phyloP scores from a whole-genome alignment of 768 basidiomycete species.

The Suillus subaureus region DNA sequence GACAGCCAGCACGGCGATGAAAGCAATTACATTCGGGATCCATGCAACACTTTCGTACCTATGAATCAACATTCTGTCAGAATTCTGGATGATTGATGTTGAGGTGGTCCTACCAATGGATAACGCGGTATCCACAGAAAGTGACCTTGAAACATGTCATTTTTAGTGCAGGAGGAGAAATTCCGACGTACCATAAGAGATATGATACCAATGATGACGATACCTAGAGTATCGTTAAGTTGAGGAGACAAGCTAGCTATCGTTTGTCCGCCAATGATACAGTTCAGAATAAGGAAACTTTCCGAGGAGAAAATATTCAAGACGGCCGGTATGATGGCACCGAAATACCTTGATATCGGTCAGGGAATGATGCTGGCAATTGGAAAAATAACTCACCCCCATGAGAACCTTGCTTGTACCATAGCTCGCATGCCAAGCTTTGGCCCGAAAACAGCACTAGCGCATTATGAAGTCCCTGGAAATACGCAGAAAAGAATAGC shows the following conservation, averaged over 20 bases:
- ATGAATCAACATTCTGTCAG: background rate
- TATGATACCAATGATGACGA: background rate
- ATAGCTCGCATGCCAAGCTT: background rate
- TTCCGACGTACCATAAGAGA: background rate
- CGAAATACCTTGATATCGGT: background rate
- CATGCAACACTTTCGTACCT: background rate
- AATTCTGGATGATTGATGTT: background rate
- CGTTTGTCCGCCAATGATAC: background rate
- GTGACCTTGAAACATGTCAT: background rate
- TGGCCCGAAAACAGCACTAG: background rate
- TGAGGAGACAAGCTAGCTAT: background rate
- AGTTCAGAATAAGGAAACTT: background rate
- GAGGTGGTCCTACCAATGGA: background rate
- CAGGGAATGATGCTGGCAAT: background rate
- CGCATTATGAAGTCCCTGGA: background rate
- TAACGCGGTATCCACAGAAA: background rate
- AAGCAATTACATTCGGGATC: background rate
- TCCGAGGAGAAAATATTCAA: background rate
- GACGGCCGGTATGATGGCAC: background rate
- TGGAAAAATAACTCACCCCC: background rate
- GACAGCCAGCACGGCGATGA: background rate
- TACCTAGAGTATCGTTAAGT: background rate
- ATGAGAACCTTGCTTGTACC: background rate
- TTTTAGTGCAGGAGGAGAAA: background rate
- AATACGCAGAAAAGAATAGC: background rate